These are phyloP conservation scores for Royoungia palumana DNA, from an alignment of 768 basidiomycete species.

Conservation along the genomic window DNA sequence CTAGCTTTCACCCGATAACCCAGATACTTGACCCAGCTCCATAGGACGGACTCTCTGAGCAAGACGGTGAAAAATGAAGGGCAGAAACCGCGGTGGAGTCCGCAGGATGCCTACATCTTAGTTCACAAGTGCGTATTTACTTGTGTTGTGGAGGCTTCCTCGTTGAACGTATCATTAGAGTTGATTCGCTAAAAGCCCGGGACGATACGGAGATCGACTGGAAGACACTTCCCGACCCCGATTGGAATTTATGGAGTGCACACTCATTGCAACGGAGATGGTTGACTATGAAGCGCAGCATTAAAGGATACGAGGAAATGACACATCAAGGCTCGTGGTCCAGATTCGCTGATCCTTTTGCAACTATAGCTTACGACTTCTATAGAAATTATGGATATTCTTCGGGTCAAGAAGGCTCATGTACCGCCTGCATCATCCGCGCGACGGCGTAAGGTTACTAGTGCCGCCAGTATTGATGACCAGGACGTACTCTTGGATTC, in stretches of 20 bases:
- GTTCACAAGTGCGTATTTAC: conserved; percentile 61
- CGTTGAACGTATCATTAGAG: conserved; percentile 37
- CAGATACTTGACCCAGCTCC: not conserved
- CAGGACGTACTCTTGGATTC: conserved; percentile 29
- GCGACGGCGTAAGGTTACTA: conserved; percentile 50
- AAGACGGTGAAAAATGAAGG: conserved; percentile 73
- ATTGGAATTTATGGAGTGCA: conserved; percentile 85
- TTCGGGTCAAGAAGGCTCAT: conserved; percentile 69
- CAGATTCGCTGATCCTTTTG: not conserved
- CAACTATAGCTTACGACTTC: conserved; percentile 5
- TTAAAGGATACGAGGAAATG: conserved; percentile 80
- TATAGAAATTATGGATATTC: conserved; percentile 78
- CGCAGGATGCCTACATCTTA: conserved; percentile 73
- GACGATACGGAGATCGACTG: conserved; percentile 86
- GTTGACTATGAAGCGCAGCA: conserved; percentile 72
- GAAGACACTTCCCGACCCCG: conserved; percentile 68
- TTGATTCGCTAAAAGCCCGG: conserved; percentile 68
- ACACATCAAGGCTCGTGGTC: conserved; percentile 60
- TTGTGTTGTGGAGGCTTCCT: not conserved
- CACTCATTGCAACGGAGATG: conserved; percentile 78
- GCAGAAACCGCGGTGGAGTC: conserved; percentile 66
- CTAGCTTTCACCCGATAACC: conserved; percentile 5
- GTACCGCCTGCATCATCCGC: conserved; percentile 39
- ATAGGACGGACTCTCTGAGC: conserved; percentile 74
- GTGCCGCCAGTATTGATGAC: conserved; percentile 48